Conservation (phyloP, 768 basidiomycete species). For the Tubosaeta sp. region DNA sequence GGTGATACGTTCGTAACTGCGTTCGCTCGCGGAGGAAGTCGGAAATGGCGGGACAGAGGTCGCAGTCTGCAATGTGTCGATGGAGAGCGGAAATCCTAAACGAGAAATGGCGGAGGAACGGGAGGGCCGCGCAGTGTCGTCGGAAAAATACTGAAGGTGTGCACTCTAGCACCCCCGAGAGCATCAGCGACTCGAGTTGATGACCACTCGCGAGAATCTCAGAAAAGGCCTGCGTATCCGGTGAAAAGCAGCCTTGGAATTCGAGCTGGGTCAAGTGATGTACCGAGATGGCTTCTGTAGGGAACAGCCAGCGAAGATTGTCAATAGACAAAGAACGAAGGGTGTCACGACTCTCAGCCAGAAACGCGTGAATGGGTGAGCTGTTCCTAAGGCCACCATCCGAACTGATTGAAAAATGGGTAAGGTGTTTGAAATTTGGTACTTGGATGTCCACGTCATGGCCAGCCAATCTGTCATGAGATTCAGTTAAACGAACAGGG, state of each 20-base stretch:
- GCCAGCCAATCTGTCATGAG: slow-evolving; percentile 29
- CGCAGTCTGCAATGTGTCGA: slow-evolving; percentile 47
- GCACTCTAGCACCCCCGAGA: slow-evolving; percentile 54
- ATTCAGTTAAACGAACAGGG: not conserved
- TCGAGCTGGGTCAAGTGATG: slow-evolving; percentile 62
- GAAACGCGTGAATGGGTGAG: slow-evolving; percentile 40
- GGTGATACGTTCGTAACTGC: slow-evolving; percentile 48
- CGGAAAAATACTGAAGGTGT: slow-evolving; percentile 49
- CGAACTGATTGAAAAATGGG: slow-evolving; percentile 54
- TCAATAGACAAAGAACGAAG: slow-evolving; percentile 54
- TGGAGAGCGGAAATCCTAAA: slow-evolving; percentile 45
- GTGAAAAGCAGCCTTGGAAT: slow-evolving; percentile 54
- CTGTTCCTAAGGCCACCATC: slow-evolving; percentile 34
- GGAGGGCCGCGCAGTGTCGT: slow-evolving; percentile 39
- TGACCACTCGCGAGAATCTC: slow-evolving; percentile 58
- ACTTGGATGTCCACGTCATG: slow-evolving; percentile 42
- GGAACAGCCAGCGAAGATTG: slow-evolving; percentile 55
- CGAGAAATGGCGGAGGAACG: slow-evolving; percentile 63
- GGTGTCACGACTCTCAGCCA: slow-evolving; percentile 48
- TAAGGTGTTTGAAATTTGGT: slow-evolving; percentile 51
- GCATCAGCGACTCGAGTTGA: slow-evolving; percentile 58
- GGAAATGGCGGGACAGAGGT: slow-evolving; percentile 64
- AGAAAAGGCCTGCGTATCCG: slow-evolving; percentile 46
- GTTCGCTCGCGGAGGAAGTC: slow-evolving; percentile 59
- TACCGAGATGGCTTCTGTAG: slow-evolving; percentile 47